Evolutionary conservation across 2,329 filamentous ascomycete genomes (phyloP).

Genomic region (Elsinoe perseae): DNA sequence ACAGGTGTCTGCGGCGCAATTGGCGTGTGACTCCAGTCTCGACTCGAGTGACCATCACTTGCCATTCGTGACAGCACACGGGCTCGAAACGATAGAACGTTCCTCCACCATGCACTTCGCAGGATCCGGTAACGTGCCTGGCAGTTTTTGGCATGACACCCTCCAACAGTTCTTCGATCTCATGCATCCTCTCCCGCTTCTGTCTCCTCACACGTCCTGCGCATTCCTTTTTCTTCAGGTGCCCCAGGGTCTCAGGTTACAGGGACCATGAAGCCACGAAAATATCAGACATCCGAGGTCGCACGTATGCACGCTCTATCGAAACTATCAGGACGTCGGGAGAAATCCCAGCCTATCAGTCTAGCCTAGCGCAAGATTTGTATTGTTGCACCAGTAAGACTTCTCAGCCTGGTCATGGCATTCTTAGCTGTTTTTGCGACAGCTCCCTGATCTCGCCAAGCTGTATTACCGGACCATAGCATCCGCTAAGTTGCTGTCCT

Average conservation of each 20-base stretch:
- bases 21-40: slow-evolving; percentile 13
- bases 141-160: slow-evolving; percentile 11
- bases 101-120: not conserved
- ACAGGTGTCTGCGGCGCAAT: not conserved
- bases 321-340: slow-evolving; percentile 3
- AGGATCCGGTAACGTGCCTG: slow-evolving; percentile 11
- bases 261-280: slow-evolving; percentile 1
- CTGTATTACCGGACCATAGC: slow-evolving; percentile 9
- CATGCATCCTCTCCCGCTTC: not conserved
- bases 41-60: not conserved
- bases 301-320: slow-evolving; percentile 8
- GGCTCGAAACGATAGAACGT: slow-evolving; percentile 10
- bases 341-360: slow-evolving; percentile 7
- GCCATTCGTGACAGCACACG: slow-evolving; percentile 4
- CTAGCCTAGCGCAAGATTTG: slow-evolving; percentile 3
- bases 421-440: slow-evolving; percentile 4
- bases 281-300: slow-evolving; percentile 5
- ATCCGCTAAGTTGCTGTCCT: not conserved
- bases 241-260: not conserved
- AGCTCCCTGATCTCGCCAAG: slow-evolving; percentile 3
- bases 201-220: not conserved
- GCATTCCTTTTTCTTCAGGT: slow-evolving; percentile 8
- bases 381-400: slow-evolving; percentile 15
- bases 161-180: slow-evolving; percentile 14
- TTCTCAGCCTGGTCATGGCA: not conserved